Conservation (phyloP, 1,139 yeast species). For the Trichomonascaceae sp. region DNA sequence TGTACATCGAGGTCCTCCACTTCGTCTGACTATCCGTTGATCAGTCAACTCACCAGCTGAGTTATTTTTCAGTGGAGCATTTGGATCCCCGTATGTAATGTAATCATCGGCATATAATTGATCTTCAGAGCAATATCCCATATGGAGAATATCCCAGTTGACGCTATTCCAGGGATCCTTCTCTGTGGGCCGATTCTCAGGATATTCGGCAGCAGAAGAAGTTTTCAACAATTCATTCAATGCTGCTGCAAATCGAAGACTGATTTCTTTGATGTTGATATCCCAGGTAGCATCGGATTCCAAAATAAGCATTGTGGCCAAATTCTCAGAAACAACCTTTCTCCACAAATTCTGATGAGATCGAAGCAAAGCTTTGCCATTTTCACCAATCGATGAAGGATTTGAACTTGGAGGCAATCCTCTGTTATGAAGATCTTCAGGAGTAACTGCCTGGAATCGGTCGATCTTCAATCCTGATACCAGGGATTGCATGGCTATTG, state of each 20-base stretch:
- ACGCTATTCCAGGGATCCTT: slow-evolving; percentile 7
- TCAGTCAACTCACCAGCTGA: slow-evolving; percentile 5
- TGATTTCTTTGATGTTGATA: slow-evolving; percentile 8
- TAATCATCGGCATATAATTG: not conserved
- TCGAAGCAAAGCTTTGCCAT: slow-evolving; percentile 9
- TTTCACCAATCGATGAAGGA: not conserved
- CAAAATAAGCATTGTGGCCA: slow-evolving; percentile 9
- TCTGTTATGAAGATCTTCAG: slow-evolving; percentile 4
- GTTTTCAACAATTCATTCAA: slow-evolving; percentile 7
- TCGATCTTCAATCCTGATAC: slow-evolving; percentile 12
- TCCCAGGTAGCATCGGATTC: slow-evolving; percentile 17
- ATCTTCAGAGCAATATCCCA: slow-evolving; percentile 8
- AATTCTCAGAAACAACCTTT: slow-evolving; percentile 7
- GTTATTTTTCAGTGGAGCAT: slow-evolving; percentile 6
- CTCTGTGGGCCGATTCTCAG: not conserved
- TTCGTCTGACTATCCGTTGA: slow-evolving; percentile 11
- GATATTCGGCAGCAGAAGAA: not conserved
- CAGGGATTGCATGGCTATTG: slow-evolving; percentile 14
- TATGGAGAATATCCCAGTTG: slow-evolving; percentile 12
- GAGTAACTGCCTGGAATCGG: slow-evolving; percentile 10
- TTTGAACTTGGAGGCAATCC: slow-evolving; percentile 14
- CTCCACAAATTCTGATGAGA: slow-evolving; percentile 14
- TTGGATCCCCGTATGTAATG: slow-evolving; percentile 9
- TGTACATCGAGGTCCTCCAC: slow-evolving; percentile 13
- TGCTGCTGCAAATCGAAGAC: slow-evolving; percentile 9